Base-by-base conservation (phyloP, 371 early-diverging fungal genomes). In the Mucor ambiguus region DNA sequence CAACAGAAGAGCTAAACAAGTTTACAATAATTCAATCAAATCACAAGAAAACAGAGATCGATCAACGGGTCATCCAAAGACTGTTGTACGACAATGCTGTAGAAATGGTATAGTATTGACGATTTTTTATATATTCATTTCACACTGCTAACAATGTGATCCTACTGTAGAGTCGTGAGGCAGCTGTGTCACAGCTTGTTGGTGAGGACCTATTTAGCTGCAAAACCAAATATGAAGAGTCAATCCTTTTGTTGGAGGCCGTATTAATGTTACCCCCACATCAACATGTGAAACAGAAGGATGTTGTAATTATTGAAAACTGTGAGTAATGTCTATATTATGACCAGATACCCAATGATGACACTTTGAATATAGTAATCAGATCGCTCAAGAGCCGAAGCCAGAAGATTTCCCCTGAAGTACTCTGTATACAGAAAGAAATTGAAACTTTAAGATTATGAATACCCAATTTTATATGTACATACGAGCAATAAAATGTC, bases 201-300 rank as follows among this genome's bases (percentile, higher is more conserved):
- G 46, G 66, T 9, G 48, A 57, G 16, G 35, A 61, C 9, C 24
- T 64, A 6, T 33, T 22, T 38, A 30, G 80, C 52, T 89, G 92
- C 62, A 91, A 90, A 61, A 78, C 82, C 35, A 84, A 89, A 26
- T 92, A 92, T 48, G 86, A 89, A 67, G 80, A 84, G 7, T 85
- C 90, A 0, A 88, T 92, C 26, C 88, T 85, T 82, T 85, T 92
- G 85, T 76, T 92, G 22, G 84, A 88, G 57, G 90, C 92, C 12
- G 88, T 92, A 22, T 61, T 92, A 29, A 89, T 87, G 32, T 64
- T 65, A 28, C 64, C 69, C 7, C 55, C 55, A 26, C 81, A 80
- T 49, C 75, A 80, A 41, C 79, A 75, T 28, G 75, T 80, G 24
- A 86, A 85, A 55, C 84, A 81, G n/a, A 83, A 87, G 24, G 86